A percentile compares a stretch with the other conserved stretches of the same genome.
Conservation (phyloP, 257 asterid species). For the Ajuga chamaepitys region DNA sequence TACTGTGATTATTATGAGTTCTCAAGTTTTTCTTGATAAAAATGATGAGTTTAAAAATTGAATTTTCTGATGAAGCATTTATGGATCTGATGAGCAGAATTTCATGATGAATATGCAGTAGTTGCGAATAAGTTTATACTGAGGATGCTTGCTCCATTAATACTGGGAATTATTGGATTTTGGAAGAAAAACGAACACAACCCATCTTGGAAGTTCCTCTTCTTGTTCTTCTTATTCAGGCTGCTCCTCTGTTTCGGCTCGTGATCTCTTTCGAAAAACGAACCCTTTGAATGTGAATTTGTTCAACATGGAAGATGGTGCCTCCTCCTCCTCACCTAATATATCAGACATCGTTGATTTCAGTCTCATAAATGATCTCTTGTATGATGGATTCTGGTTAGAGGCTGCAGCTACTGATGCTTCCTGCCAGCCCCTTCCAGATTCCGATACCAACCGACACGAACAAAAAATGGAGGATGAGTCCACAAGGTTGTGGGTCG, state of each 20-base stretch:
- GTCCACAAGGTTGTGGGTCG: slow-evolving; percentile 38
- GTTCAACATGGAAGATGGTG: slow-evolving; percentile 46
- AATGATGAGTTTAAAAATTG: too few species aligned
- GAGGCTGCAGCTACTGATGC: slow-evolving; percentile 43
- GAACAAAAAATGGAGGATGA: slow-evolving; percentile 20
- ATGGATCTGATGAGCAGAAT: neutral
- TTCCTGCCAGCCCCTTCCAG: slow-evolving; percentile 26
- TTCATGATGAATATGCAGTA: slow-evolving; percentile 26
- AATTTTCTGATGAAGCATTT: too few species aligned
- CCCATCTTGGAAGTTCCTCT: slow-evolving; percentile 41
- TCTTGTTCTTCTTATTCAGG: slow-evolving; percentile 37
- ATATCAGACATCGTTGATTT: slow-evolving; percentile 35
- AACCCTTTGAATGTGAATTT: slow-evolving; percentile 17
- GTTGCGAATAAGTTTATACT: slow-evolving; percentile 25
- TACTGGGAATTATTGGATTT: slow-evolving; percentile 29
- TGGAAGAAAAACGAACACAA: slow-evolving; percentile 41
- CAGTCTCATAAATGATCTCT: slow-evolving; percentile 47
- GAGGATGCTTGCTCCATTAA: slow-evolving; percentile 34
- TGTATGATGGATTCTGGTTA: slow-evolving; percentile 65
- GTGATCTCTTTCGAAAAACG: slow-evolving; percentile 15
- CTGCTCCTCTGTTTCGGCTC: slow-evolving; percentile 48
- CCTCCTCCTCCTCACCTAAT: slow-evolving; percentile 25
- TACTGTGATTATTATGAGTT: neutral
- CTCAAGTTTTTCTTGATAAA: too few species aligned
- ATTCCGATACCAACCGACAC: slow-evolving; percentile 20